Evolutionary conservation across 1,284 basidiomycete genomes (phyloP).

Genomic region (Cystobasidium sp.): DNA sequence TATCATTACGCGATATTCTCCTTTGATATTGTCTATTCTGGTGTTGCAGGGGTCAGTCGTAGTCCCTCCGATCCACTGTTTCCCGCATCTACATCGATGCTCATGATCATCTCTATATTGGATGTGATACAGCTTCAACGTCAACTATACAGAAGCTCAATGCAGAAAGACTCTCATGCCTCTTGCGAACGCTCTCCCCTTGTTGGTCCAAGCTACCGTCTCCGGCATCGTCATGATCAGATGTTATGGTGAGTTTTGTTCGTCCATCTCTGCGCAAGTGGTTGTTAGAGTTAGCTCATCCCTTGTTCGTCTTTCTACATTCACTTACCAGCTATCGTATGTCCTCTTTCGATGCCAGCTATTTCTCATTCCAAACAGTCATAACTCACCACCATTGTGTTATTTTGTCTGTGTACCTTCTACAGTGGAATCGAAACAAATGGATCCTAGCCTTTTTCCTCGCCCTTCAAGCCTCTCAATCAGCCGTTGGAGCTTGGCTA

Average conservation of each 20-base stretch:
- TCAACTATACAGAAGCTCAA: conserved; percentile 16
- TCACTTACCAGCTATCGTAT: neutral
- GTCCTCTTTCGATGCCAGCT: too few species aligned
- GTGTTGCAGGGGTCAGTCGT: neutral
- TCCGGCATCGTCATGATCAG: conserved; percentile 16
- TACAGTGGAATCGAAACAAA: conserved; percentile 12
- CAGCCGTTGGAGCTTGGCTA: conserved; percentile 1
- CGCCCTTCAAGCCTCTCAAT: neutral
- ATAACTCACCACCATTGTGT: neutral
- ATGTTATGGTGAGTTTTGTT: conserved; percentile 6
- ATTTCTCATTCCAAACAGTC: too few species aligned
- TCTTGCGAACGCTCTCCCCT: neutral
- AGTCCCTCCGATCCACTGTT: too few species aligned
- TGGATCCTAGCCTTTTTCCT: conserved; percentile 12
- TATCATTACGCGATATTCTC: neutral
- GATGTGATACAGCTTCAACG: neutral
- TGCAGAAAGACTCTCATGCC: neutral
- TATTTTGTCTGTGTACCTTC: neutral
- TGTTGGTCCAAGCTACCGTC: conserved; percentile 5
- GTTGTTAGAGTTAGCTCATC: neutral
- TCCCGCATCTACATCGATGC: too few species aligned
- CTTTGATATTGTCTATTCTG: neutral
- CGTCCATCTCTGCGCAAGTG: neutral
- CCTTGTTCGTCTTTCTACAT: neutral
- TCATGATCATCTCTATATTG: too few species aligned